Evolutionary conservation across 495 filamentous ascomycete genomes (phyloP), one percentile per base, ranked within the genome.

Genomic region (Neurospora sp.): DNA sequence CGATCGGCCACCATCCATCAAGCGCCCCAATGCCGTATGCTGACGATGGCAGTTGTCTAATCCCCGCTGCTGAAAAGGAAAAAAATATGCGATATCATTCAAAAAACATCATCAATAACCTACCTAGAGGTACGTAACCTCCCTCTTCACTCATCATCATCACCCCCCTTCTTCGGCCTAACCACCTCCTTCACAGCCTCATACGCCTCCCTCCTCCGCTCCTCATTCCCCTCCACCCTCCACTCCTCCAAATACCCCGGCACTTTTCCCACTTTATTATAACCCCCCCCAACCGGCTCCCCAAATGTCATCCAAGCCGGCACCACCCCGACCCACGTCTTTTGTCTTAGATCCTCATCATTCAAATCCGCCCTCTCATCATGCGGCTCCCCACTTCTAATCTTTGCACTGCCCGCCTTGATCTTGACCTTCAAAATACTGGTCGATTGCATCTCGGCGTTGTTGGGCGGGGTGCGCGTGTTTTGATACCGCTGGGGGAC

Each of bases 261-360:
- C 22, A 91, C 83, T 12, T 84, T 74, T n/a, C 76, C 73, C 0
- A 93, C 82, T 46, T 82, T 81, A 73, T 93, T 92, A 72, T 89
- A 85, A 46, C 83, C 80, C n/a, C 85, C 86, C 1, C 89, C 80
- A n/a, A 96, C 75, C 0, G 94, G 93, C 70, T 89, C 85, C 0
- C 91, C 93, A 70, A 92, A 81, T 80, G 84, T 61, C 5, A 0
- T 85, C 80, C 88, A 91, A 39, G 92, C 84, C 3, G 94, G 94
- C 22, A 97, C 85, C n/a, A 96, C 93, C 0, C 94, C 94, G 0
- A 91, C 91, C 94, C 93, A 97, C 9, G 91, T 88, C 41, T 83
- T 83, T 10, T 80, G 81, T 14, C 84, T 83, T 35, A 96, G 70
- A 20, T 87, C 88, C n/a, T 84, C 84, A 69, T 91, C 85, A 40